Conservation (phyloP, 108 stramenopile species). For the Cyclotella distinguenda region DNA sequence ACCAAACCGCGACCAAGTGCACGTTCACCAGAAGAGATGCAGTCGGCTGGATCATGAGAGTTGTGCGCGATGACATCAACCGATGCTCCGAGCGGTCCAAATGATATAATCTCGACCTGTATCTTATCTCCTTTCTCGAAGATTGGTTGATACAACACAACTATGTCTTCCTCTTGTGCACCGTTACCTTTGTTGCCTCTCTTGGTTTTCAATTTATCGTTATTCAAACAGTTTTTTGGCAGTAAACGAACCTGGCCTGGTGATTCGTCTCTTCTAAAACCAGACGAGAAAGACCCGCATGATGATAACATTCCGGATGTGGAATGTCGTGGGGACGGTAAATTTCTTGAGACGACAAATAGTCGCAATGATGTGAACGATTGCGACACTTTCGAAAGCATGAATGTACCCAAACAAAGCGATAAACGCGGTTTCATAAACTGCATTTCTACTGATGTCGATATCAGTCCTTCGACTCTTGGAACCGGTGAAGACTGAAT, state of each 20-base stretch:
- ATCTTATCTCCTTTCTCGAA: conserved; percentile 66
- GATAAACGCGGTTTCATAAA: no score
- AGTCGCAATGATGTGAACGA: no score
- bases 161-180: conserved; percentile 7
- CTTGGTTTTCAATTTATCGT: neutral
- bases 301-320: neutral
- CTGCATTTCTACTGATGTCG: no score
- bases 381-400: no score
- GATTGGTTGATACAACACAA: conserved; percentile 33
- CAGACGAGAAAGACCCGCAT: no score
- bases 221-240: neutral
- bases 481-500: no score
- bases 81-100: conserved; percentile 78
- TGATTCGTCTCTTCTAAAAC: no score
- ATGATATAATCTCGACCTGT: conserved; percentile 70
- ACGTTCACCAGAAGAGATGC: conserved; percentile 61
- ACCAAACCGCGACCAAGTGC: conserved; percentile 72
- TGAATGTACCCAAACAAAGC: no score
- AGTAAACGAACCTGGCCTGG: neutral
- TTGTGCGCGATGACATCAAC: conserved; percentile 68
- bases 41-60: conserved; percentile 55
- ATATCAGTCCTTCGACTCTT: no score
- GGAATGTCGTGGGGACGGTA: neutral
- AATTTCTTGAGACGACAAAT: neutral
- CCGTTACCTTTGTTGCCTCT: neutral